phyloP scores from a whole-genome alignment of 164 flowering plant species.

The Chimonanthus praecox region DNA sequence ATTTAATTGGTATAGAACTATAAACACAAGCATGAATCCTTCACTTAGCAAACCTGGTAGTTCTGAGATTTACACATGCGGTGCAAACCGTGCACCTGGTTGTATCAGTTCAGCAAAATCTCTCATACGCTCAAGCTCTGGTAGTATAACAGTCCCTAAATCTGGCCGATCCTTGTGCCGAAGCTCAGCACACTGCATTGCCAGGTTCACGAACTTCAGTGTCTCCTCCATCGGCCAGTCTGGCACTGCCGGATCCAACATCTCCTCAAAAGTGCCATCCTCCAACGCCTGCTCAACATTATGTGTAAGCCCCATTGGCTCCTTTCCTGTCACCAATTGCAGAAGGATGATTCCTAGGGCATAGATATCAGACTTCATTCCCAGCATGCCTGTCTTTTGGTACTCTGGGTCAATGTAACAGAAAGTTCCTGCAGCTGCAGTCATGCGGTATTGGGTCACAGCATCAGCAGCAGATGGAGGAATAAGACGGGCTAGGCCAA shows the following conservation, averaged over 20 bases:
- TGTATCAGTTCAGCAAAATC: conserved; percentile 19
- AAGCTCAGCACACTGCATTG: conserved; percentile 46
- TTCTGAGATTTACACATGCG: too few relatives aligned
- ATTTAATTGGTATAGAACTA: neutral
- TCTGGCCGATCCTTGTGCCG: conserved; percentile 56
- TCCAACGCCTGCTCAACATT: conserved; percentile 37
- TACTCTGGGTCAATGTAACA: conserved; percentile 71
- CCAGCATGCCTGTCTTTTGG: conserved; percentile 61
- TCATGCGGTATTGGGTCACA: conserved; percentile 41
- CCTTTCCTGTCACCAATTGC: conserved; percentile 41
- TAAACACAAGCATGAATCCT: neutral
- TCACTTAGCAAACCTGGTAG: neutral
- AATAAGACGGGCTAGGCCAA: conserved; percentile 58
- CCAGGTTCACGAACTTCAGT: conserved; percentile 31
- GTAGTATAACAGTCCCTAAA: conserved; percentile 34
- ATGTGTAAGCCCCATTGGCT: conserved; percentile 51
- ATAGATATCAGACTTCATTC: conserved; percentile 54
- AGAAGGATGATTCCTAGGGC: conserved; percentile 56
- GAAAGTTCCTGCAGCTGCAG: conserved; percentile 65
- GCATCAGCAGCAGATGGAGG: conserved; percentile 44
- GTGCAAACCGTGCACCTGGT: neutral
- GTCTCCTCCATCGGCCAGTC: conserved; percentile 58
- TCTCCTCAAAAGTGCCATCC: conserved; percentile 22
- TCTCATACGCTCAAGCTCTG: conserved; percentile 37
- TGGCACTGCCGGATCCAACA: conserved; percentile 44